phyloP scores from a whole-genome alignment of 495 filamentous ascomycete genomes.

The Penicillium subrubescens region DNA sequence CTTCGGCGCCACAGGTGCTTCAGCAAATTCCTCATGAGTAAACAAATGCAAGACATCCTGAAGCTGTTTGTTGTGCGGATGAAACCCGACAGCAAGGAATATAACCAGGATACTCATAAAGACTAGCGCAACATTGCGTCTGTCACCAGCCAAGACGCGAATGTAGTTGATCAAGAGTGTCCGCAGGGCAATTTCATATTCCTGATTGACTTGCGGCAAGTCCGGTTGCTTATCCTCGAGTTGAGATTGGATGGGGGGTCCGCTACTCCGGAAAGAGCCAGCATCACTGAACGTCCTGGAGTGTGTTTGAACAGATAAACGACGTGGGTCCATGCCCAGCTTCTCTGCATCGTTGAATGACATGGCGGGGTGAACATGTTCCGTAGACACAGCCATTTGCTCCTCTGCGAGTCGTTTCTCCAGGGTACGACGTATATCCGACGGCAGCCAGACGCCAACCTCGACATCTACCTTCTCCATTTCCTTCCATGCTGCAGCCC shows the following conservation, averaged over 20 bases:
- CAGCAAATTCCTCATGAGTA: conserved; percentile 15
- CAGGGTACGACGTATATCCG: conserved; percentile 50
- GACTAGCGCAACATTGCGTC: conserved; percentile 69
- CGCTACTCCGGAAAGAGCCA: conserved; percentile 8
- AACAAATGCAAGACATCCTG: conserved; percentile 21
- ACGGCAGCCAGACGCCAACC: conserved; percentile 70
- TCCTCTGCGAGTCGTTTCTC: conserved; percentile 43
- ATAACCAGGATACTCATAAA: conserved; percentile 61
- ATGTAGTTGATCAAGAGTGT: conserved; percentile 70
- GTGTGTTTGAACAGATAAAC: conserved; percentile 12
- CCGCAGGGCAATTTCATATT: conserved; percentile 47
- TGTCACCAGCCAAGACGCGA: conserved; percentile 66
- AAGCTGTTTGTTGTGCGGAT: conserved; percentile 11
- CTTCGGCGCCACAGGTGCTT: conserved; percentile 1
- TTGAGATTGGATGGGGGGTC: neutral
- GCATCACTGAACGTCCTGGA: conserved; percentile 10
- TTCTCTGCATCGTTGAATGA: conserved; percentile 16
- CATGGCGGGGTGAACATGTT: conserved; percentile 5
- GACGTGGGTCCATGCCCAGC: conserved; percentile 13
- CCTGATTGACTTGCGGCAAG: neutral
- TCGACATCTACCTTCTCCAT: conserved; percentile 98
- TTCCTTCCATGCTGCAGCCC: conserved; percentile 91
- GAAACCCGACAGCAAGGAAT: conserved; percentile 47
- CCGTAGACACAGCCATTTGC: conserved; percentile 7
- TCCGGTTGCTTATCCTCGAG: neutral